Evolutionary conservation across 106 monocot genomes (phyloP).

Genomic region (Cymbidium sinense): DNA sequence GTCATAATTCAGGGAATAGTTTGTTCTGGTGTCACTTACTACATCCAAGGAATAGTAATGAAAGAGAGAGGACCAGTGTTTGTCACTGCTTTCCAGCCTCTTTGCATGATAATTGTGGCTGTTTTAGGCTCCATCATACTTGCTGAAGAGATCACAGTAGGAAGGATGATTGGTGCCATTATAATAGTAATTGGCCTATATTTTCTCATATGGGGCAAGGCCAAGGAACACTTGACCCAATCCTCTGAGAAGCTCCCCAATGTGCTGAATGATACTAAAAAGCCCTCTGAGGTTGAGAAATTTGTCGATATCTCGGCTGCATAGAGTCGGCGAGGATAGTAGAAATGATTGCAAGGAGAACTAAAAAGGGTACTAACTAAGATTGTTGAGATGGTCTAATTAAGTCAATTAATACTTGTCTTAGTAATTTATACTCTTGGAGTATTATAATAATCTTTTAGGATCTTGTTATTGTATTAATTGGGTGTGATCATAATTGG

Average conservation of each 20-base stretch:
- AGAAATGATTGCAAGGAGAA: background rate
- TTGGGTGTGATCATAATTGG: background rate
- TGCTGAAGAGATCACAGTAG: slow-evolving; percentile 10
- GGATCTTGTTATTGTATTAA: background rate
- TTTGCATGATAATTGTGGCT: slow-evolving; percentile 17
- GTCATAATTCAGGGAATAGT: slow-evolving; percentile 8
- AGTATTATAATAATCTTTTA: background rate
- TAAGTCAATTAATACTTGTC: too few relatives aligned
- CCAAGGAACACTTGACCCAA: slow-evolving; percentile 3
- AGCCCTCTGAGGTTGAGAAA: background rate
- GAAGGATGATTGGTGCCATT: slow-evolving; percentile 12
- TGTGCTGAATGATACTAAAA: background rate
- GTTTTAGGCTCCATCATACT: slow-evolving; percentile 15
- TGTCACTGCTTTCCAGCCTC: slow-evolving; percentile 23
- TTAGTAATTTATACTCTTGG: background rate
- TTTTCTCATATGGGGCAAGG: slow-evolving; percentile 17
- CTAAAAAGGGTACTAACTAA: background rate
- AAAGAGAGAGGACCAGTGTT: slow-evolving; percentile 20
- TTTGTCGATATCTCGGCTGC: background rate
- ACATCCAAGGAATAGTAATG: slow-evolving; percentile 20
- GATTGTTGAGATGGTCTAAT: background rate
- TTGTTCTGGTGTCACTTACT: slow-evolving; percentile 18
- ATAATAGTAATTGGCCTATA: slow-evolving; percentile 21
- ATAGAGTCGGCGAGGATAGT: background rate
- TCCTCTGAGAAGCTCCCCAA: background rate